Percentiles rank a stretch among this genome's conserved stretches.
Evolutionary conservation across 2,329 filamentous ascomycete species (phyloP).

Genomic region (Cercospora sp.): DNA sequence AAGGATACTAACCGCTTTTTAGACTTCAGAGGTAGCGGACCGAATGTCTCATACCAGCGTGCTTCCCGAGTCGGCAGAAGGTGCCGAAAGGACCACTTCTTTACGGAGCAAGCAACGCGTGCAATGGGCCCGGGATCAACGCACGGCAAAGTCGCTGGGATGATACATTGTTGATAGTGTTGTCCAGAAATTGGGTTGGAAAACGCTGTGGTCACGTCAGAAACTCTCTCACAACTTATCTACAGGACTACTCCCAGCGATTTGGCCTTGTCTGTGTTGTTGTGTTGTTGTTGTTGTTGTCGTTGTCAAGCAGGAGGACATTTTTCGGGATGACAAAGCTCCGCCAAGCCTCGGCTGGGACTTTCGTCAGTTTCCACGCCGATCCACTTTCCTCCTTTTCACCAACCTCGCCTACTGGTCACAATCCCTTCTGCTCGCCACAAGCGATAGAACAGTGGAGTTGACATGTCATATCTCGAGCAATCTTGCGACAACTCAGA

Average conservation of each 20-base stretch:
- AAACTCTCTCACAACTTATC: neutral
- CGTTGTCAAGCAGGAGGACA: neutral
- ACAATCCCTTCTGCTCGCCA: neutral
- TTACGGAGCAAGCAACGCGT: neutral
- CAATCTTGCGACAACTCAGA: neutral
- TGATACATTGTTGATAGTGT: neutral
- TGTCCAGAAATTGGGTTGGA: neutral
- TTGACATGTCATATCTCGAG: slow-evolving; percentile 3
- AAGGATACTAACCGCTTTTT: neutral
- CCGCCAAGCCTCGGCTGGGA: neutral
- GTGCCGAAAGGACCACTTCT: slow-evolving; percentile 9
- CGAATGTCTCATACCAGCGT: neutral
- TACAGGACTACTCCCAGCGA: neutral
- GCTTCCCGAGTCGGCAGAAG: neutral
- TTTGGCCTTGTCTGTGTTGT: neutral
- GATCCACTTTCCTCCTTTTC: slow-evolving; percentile 6
- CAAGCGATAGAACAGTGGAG: neutral
- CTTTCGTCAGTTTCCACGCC: neutral
- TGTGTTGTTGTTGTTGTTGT: neutral
- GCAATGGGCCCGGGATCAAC: neutral
- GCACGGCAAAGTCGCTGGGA: neutral
- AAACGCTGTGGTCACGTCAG: neutral
- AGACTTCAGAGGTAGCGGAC: neutral
- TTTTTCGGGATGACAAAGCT: neutral
- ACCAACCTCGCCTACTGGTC: neutral